A percentile compares a stretch with the other conserved stretches of the same genome.
Conservation (phyloP, 176 grass and related monocot species). For the bread wheat (Triticum aestivum) region IWGSC_CS_RefSeq_v2.1 NC_057808.1:176679269-176679768, state of each 20-base stretch:
- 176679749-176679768: not conserved
- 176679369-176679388: not conserved
- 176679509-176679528: conserved; percentile 58
- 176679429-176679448: conserved; percentile 76
- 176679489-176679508: conserved; percentile 69
- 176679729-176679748: not conserved
- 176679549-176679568: conserved; percentile 9
- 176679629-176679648: not conserved
- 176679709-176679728: not conserved
- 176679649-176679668: conserved; percentile 1
- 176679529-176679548: conserved; percentile 28
- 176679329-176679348: not conserved
- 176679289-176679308: not conserved
- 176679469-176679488: conserved; percentile 78
- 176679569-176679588: not conserved
- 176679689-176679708: not conserved
- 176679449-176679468: conserved; percentile 84
- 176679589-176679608: not conserved
- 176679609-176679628: not conserved
- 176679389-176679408: not conserved
- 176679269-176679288: not conserved
- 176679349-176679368: not conserved
- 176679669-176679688: not conserved
- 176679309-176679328: not conserved
- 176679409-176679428: not conserved